Evolutionary conservation across 23 red algal species (phyloP).

Genomic region (Gracilaria domingensis): DNA sequence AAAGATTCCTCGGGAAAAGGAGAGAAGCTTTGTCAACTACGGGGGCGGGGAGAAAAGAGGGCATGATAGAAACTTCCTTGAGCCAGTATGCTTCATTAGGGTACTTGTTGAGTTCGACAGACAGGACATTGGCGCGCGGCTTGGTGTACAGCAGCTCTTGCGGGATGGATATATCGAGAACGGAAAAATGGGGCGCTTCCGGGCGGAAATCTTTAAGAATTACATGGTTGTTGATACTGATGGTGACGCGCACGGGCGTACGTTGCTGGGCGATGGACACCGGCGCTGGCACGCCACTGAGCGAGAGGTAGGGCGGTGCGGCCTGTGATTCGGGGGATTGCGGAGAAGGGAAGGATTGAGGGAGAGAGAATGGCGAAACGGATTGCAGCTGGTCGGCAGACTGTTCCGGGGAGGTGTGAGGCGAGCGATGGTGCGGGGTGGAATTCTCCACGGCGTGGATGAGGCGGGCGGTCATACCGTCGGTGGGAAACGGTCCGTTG

Average conservation of each 20-base stretch:
- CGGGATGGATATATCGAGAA: conserved; percentile 32
- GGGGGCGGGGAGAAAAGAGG: conserved; percentile 40
- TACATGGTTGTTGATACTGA: conserved; percentile 17
- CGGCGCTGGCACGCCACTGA: neutral
- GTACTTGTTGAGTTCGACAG: conserved; percentile 39
- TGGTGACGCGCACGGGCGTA: conserved; percentile 24
- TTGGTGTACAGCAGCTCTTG: conserved; percentile 17
- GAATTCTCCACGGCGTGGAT: conserved; percentile 37
- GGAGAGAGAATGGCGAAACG: neutral
- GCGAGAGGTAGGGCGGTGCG: conserved; percentile 7
- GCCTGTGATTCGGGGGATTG: neutral
- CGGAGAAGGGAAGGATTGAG: neutral
- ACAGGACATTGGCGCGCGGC: conserved; percentile 35
- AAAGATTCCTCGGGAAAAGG: conserved; percentile 22
- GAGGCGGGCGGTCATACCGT: conserved; percentile 40
- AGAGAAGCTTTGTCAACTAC: conserved; percentile 30
- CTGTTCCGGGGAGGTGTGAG: neutral
- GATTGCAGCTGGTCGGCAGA: neutral
- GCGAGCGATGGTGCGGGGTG: neutral
- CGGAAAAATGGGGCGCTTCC: conserved; percentile 27
- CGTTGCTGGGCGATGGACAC: neutral
- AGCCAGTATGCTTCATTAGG: conserved; percentile 44
- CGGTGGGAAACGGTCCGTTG: conserved; percentile 48
- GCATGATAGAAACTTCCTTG: conserved; percentile 55
- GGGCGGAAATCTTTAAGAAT: conserved; percentile 9